phyloP scores from a whole-genome alignment of 345 rosid genomes.

The Noccaea bulbosa region DNA sequence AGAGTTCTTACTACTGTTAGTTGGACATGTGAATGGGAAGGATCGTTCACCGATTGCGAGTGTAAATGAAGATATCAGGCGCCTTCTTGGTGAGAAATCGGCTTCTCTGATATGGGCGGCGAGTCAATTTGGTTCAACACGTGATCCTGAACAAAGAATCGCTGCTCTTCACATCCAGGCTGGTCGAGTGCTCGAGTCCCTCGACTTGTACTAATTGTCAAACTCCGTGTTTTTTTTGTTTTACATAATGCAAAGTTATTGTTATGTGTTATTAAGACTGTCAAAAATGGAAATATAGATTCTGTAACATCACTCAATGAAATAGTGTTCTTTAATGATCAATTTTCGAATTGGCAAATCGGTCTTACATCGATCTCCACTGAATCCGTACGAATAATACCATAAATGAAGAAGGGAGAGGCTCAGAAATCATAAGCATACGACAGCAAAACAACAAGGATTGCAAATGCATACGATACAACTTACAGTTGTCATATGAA shows the following conservation, averaged over 20 bases:
- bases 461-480: not conserved
- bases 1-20: constrained; percentile 88
- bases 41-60: constrained; percentile 79
- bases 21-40: constrained; percentile 88
- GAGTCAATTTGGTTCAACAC: constrained; percentile 86
- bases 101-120: constrained; percentile 99
- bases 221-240: not conserved
- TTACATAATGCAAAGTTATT: not conserved
- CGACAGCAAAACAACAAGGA: not conserved
- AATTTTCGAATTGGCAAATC: not conserved
- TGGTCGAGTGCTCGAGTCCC: constrained; percentile 88
- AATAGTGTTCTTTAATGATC: not conserved
- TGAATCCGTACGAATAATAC: not conserved
- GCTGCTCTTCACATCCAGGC: constrained; percentile 89
- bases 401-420: constrained; percentile 1
- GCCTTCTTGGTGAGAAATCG: constrained; percentile 87
- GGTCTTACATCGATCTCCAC: not conserved
- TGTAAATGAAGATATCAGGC: constrained; percentile 82
- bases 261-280: constrained; percentile 17
- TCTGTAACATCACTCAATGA: not conserved
- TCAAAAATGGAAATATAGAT: not conserved
- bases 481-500: not conserved
- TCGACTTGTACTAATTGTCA: constrained; percentile 63
- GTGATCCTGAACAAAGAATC: constrained; percentile 85
- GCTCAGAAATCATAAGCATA: not conserved